phyloP scores from a whole-genome alignment of 2,329 filamentous ascomycete genomes.

The Sclerotinia trifoliorum region DNA sequence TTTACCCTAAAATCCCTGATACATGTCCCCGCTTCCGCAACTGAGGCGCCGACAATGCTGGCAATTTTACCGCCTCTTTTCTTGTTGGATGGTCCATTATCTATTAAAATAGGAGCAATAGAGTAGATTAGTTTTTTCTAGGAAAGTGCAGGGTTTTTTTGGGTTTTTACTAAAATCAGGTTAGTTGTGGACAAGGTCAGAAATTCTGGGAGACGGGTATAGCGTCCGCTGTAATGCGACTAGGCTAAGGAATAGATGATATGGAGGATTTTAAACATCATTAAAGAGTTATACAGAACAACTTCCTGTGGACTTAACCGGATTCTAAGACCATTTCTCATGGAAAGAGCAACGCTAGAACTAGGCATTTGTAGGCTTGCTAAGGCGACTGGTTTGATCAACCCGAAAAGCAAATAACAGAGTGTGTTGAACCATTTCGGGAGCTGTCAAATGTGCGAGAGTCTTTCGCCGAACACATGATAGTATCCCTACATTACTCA shows the following conservation, averaged over 20 bases:
- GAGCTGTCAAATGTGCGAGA: too few relatives aligned
- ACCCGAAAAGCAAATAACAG: not conserved
- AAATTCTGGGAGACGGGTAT: too few relatives aligned
- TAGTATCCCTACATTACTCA: too few relatives aligned
- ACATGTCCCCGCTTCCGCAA: not conserved
- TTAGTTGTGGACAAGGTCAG: not conserved
- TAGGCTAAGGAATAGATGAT: not conserved
- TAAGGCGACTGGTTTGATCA: not conserved
- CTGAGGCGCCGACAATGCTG: not conserved
- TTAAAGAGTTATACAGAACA: too few relatives aligned
- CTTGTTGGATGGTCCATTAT: not conserved
- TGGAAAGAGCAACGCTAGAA: not conserved
- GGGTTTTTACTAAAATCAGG: not conserved
- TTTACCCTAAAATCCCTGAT: not conserved
- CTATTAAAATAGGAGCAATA: not conserved
- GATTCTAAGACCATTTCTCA: not conserved
- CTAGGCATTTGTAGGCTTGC: not conserved
- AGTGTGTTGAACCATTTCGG: not conserved
- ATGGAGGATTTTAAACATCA: not conserved
- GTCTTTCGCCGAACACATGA: too few relatives aligned
- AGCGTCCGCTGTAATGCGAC: too few relatives aligned
- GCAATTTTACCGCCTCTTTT: not conserved
- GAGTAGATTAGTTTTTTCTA: not conserved
- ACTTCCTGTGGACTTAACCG: not conserved
- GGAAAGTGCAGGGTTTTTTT: not conserved